Base-by-base conservation (phyloP, 305 asterid species). In the Rubia peregrina region DNA sequence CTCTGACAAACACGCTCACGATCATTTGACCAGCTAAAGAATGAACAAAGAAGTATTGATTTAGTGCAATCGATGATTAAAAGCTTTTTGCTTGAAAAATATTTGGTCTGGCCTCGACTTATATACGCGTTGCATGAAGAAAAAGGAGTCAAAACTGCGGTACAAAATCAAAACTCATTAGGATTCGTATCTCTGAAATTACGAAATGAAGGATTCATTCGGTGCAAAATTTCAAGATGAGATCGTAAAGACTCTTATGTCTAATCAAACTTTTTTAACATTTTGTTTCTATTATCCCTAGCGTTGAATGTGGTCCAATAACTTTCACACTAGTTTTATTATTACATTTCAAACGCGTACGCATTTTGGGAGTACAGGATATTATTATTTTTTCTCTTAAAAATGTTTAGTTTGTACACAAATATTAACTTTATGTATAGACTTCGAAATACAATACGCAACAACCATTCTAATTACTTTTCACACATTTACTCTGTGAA, bases 181-280 rank as follows among this genome's bases (percentile, higher is more conserved):
- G 56, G 14, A 26, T 19, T 26, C 63, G 64, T n/a, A 69, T 69
- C 72, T 69, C 22, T 53, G 9, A 24, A 40, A 0, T 0, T 16
- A 51, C 17, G 24, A 21, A 60, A 9, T 24, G 9, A 61, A 61
- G 21, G 63, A 33, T 55, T 6, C 21, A 42, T 26, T 60, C 40
- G 21, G 77, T 42, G 42, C 72, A 67, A 40, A 57, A 22, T 40
- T 38, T 41, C 63, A 51, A 24, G 14, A 14, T 67, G 8, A 0
- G 26, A 21, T 56, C 9, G 12, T 5, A 24, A 56, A 40, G 68
- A 67, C 77, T 59, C 63, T 74, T 57, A 7, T 38, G 73, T 74
- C 73, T 61, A 60, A 46, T 74, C 77, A 68, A 48, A 33, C 33
- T 49, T 56, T 56, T 22, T 26, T n/a, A 14, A 41, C 63, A 22